Base-by-base conservation (phyloP, 2,329 filamentous ascomycete species). In the Penicillium psychrosexuale region DNA sequence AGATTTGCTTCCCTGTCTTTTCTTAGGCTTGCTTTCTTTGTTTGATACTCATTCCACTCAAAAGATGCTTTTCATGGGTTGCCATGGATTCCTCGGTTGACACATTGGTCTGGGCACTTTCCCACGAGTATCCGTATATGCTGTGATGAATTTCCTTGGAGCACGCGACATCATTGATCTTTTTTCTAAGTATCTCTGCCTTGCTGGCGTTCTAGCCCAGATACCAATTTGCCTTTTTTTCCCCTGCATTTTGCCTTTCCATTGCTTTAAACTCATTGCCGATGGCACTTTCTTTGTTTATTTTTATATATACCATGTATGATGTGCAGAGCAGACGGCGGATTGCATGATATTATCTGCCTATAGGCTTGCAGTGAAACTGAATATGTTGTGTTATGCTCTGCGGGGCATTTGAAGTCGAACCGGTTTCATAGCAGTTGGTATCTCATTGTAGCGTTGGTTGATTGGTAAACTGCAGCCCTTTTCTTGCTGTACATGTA, bases 221-320 rank as follows among this genome's bases (percentile, higher is more conserved):
- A 66, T 67, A 66, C 64, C 63, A 64, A 61, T 66, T 66, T 65
- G 58, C 54, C 55, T 27, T 13, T 28, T 55, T 13, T 56, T 34
- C 22, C 13, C 31, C 47, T 34, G 38, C 30, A 17, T 54, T 46
- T 24, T 45, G 47, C 42, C 39, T 53, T 36, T 43, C 38, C 40
- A 28, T 53, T 48, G 55, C 33, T 39, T 38, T 56, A 59, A 48
- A 59, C 19, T 33, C 12, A 9, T 45, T 45, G 40, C 47, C 31
- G 27, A 46, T 45, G 34, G 38, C 27, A 22, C 12, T 30, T 38
- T 19, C 22, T 49, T 31, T 42, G 11, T 24, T 30, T 17, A 5
- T 42, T 24, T 33, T 19, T 2, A 9, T 43, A 30, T 27, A 34
- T 44, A 43, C n/a, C 11, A 27, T 50, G 27, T 43, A 43, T 28